phyloP scores from a whole-genome alignment of 2,329 filamentous ascomycete genomes.

The Cladosporium cucumerinum region DNA sequence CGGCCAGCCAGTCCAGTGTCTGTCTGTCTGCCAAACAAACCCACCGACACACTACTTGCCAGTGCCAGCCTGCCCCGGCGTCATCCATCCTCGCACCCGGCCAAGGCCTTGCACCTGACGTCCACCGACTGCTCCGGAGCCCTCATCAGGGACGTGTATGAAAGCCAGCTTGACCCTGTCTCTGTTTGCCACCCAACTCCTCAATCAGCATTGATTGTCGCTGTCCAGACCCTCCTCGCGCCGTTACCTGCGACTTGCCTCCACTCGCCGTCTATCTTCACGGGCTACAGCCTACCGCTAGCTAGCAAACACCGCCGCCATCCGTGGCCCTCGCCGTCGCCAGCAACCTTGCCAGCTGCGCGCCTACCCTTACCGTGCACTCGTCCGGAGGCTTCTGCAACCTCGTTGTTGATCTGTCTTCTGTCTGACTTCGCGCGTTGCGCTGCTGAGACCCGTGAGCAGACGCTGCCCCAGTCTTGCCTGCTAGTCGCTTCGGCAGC shows the following conservation, averaged over 20 bases:
- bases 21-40: background rate
- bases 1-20: background rate
- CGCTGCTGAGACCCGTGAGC: background rate
- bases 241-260: background rate
- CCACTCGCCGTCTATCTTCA: slow-evolving; percentile 13
- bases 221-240: slow-evolving; percentile 4
- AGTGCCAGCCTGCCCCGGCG: background rate
- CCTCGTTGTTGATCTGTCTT: background rate
- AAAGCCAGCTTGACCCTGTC: slow-evolving; percentile 17
- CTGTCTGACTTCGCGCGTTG: background rate
- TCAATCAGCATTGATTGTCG: slow-evolving; percentile 19
- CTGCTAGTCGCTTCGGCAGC: slow-evolving; percentile 9
- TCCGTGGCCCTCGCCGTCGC: background rate
- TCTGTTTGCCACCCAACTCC: slow-evolving; percentile 12
- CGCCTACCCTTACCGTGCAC: background rate
- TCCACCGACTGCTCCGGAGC: background rate
- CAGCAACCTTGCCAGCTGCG: background rate
- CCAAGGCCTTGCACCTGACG: slow-evolving; percentile 12
- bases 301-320: slow-evolving; percentile 10
- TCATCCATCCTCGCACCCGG: slow-evolving; percentile 1
- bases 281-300: slow-evolving; percentile 5
- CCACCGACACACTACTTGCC: background rate
- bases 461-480: background rate
- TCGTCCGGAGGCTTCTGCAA: background rate
- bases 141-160: slow-evolving; percentile 6